Evolutionary conservation across 371 early-diverging fungal genomes (phyloP).

Genomic region (Mucor irregularis): DNA sequence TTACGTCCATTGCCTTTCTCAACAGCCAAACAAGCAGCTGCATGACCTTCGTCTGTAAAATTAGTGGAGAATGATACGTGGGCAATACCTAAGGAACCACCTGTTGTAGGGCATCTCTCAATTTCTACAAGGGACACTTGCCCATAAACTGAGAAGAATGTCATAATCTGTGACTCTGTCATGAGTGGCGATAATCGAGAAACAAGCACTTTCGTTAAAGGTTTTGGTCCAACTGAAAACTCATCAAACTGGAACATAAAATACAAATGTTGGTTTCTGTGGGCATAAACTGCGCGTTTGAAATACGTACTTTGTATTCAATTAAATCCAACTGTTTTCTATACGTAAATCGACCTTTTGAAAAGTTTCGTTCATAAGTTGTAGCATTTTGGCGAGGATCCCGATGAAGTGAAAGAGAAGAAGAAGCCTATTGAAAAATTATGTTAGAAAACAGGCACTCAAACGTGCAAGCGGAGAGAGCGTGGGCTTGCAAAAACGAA

Average conservation of each 20-base stretch:
- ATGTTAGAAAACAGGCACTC: too few relatives aligned
- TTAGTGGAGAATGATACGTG: constrained; percentile 50
- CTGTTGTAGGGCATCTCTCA: constrained; percentile 54
- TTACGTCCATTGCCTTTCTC: constrained; percentile 59
- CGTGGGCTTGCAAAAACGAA: too few relatives aligned
- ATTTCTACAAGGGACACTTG: constrained; percentile 51
- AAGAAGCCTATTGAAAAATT: neutral
- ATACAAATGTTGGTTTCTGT: neutral
- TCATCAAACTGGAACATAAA: constrained; percentile 33
- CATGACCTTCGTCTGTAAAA: constrained; percentile 24
- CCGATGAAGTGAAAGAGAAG: constrained; percentile 17
- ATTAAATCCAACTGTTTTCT: constrained; percentile 22
- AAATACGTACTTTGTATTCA: constrained; percentile 33
- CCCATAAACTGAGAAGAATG: constrained; percentile 58
- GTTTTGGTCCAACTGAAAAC: constrained; percentile 38
- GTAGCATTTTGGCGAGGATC: constrained; percentile 43
- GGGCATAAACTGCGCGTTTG: neutral
- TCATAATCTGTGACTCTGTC: constrained; percentile 45
- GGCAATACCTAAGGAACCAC: constrained; percentile 57
- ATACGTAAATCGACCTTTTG: constrained; percentile 26
- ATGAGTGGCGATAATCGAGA: constrained; percentile 45
- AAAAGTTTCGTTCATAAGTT: constrained; percentile 34
- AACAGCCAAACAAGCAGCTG: constrained; percentile 50
- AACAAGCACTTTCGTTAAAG: constrained; percentile 33
- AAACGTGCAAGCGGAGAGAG: too few relatives aligned